phyloP scores from a whole-genome alignment of 805 yeast species.

The Cyberlindnera xylosilytica region DNA sequence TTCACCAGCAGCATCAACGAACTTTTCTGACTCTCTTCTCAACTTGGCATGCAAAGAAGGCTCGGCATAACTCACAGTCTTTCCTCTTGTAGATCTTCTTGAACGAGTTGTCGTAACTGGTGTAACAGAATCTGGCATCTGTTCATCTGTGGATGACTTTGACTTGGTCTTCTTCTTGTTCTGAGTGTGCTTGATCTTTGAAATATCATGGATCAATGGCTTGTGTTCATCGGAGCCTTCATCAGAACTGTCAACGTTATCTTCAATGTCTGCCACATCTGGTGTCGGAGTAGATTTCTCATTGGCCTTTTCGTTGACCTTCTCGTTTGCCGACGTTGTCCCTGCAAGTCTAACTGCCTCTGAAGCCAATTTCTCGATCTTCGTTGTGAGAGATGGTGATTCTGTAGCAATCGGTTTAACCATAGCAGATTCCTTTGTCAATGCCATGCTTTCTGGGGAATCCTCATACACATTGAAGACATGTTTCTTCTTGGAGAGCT shows the following conservation, averaged over 20 bases:
- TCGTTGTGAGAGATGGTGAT: slow-evolving; percentile 6
- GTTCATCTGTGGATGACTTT: slow-evolving; percentile 34
- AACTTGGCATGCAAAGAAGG: slow-evolving; percentile 67
- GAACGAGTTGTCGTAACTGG: slow-evolving; percentile 33
- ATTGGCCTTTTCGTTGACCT: neutral
- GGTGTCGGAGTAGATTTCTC: too few species aligned
- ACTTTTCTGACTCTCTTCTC: slow-evolving; percentile 60
- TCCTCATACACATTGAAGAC: slow-evolving; percentile 25
- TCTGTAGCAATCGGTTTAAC: neutral
- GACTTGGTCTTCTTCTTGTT: slow-evolving; percentile 27
- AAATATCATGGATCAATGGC: slow-evolving; percentile 21
- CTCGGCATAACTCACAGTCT: slow-evolving; percentile 59
- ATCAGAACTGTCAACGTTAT: slow-evolving; percentile 9
- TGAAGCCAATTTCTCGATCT: slow-evolving; percentile 19
- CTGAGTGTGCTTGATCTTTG: slow-evolving; percentile 28
- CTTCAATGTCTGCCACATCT: neutral
- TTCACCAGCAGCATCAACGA: slow-evolving; percentile 55
- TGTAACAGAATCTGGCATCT: slow-evolving; percentile 32
- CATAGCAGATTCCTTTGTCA: too few species aligned
- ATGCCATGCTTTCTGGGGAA: slow-evolving; percentile 12
- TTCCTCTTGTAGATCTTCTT: slow-evolving; percentile 44
- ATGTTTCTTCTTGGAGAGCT: neutral
- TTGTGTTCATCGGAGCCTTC: slow-evolving; percentile 22
- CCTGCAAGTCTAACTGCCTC: slow-evolving; percentile 14
- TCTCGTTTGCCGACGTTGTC: too few species aligned